Evolutionary conservation across 805 yeast genomes (phyloP).

Genomic region (Myxozyma melibiosi): DNA sequence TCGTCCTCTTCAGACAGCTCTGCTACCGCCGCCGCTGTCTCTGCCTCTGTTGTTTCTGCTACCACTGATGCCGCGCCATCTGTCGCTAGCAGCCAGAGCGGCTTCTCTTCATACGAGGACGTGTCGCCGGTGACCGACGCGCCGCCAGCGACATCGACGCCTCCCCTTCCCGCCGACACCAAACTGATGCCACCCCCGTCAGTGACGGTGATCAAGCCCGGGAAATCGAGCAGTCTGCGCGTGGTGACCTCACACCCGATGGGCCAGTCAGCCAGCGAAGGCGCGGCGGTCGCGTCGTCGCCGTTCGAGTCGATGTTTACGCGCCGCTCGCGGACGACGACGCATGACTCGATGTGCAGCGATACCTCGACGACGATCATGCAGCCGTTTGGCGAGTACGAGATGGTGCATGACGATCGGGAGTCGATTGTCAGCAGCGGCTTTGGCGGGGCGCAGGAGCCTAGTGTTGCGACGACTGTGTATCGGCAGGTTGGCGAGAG

Average conservation of each 20-base stretch:
- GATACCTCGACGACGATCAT: conserved; percentile 28
- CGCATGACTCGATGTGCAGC: conserved; percentile 14
- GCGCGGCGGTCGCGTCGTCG: neutral
- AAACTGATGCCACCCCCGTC: too few species aligned
- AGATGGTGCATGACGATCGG: conserved; percentile 7
- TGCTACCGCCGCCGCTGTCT: too few species aligned
- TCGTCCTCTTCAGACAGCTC: too few species aligned
- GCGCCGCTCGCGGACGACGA: conserved; percentile 9
- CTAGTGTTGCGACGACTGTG: too few species aligned
- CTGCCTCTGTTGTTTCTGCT: too few species aligned
- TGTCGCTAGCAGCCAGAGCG: too few species aligned
- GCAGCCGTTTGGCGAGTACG: conserved; percentile 26
- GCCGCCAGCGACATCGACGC: too few species aligned
- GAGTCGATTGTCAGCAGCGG: conserved; percentile 14
- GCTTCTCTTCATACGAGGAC: too few species aligned
- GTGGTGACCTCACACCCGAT: neutral
- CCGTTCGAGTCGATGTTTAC: conserved; percentile 7
- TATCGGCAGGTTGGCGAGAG: too few species aligned
- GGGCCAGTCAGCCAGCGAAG: conserved; percentile 8
- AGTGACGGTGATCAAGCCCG: neutral
- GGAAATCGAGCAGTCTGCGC: neutral
- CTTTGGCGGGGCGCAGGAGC: neutral
- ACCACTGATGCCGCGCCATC: too few species aligned
- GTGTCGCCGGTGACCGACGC: too few species aligned
- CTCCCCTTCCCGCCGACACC: too few species aligned